Evolutionary conservation across 2,329 filamentous ascomycete species (phyloP).

Genomic region (Xylaria sp.): DNA sequence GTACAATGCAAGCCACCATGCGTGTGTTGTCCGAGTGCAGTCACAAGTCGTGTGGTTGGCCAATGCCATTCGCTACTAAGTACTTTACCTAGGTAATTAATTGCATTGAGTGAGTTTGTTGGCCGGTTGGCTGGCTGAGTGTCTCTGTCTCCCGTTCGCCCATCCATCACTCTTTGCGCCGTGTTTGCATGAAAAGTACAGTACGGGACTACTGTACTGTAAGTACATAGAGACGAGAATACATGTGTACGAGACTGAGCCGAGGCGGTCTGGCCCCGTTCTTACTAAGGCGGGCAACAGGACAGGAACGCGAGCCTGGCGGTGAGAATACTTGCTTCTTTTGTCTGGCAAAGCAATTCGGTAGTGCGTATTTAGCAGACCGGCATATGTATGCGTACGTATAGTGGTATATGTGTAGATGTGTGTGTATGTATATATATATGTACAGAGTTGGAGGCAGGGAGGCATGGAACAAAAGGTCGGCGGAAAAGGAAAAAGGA

Average conservation of each 20-base stretch:
- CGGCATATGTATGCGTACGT: background rate
- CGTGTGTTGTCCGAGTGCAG: background rate
- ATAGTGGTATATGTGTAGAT: too few species aligned
- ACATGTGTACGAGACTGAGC: background rate
- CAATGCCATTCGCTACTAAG: background rate
- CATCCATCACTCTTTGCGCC: background rate
- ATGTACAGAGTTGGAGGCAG: background rate
- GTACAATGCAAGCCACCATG: background rate
- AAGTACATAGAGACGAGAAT: background rate
- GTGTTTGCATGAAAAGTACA: background rate
- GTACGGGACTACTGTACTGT: background rate
- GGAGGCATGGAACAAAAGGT: background rate
- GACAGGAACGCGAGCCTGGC: background rate
- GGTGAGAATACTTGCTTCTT: too few species aligned
- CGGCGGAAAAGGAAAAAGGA: background rate
- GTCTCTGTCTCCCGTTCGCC: background rate
- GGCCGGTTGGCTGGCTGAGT: background rate
- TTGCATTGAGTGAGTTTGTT: background rate
- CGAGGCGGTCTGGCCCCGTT: background rate
- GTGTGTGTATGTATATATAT: too few species aligned
- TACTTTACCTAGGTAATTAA: too few species aligned
- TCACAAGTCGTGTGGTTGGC: background rate
- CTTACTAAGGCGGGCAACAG: background rate
- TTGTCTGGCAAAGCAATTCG: too few species aligned
- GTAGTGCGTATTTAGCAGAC: too few species aligned